Evolutionary conservation across 176 grass and related monocot genomes (phyloP).

Genomic region (Carex scoparia): DNA sequence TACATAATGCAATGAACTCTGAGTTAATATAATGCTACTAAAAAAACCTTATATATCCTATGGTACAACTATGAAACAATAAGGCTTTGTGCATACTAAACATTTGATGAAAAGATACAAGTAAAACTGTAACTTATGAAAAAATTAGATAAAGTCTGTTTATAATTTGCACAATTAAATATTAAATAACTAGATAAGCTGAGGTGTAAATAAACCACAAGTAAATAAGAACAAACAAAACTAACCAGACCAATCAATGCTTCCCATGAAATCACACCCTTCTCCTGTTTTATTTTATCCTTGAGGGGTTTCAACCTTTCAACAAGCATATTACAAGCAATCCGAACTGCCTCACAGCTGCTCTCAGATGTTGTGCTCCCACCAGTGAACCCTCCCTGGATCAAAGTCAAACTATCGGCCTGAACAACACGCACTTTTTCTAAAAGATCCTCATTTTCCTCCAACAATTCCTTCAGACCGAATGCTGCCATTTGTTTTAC

Average conservation of each 20-base stretch:
- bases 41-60: background rate
- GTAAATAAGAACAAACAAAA: background rate
- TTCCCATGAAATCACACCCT: conserved; percentile 41
- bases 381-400: conserved; percentile 66
- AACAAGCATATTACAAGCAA: conserved; percentile 41
- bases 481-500: conserved; percentile 80
- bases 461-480: conserved; percentile 44
- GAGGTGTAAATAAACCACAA: background rate
- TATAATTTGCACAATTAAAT: background rate
- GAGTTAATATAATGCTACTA: background rate
- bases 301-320: conserved; percentile 66
- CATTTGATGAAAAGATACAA: background rate
- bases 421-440: conserved; percentile 70
- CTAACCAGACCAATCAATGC: conserved; percentile 53
- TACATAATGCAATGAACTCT: background rate
- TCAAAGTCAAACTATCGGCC: conserved; percentile 57
- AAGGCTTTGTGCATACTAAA: background rate
- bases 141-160: background rate
- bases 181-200: background rate
- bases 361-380: conserved; percentile 82
- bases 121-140: background rate
- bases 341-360: conserved; percentile 63
- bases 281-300: conserved; percentile 44
- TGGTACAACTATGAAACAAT: background rate
- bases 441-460: conserved; percentile 40